Percentiles rank a stretch among this genome's conserved stretches.
Conservation (phyloP, 768 basidiomycete species). For the Coprinopsis cinerea region DNA sequence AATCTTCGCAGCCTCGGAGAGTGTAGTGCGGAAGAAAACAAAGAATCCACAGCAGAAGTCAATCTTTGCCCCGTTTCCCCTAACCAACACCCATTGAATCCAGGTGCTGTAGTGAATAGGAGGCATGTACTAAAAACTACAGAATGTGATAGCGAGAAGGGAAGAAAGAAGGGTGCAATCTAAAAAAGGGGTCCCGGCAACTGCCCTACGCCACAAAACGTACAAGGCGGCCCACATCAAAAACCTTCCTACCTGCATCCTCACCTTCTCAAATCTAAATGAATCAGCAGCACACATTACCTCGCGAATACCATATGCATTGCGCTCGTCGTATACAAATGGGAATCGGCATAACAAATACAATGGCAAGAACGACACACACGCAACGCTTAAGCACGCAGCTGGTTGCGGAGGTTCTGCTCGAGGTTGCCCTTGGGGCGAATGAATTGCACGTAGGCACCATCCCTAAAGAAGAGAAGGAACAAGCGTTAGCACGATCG, state of each 20-base stretch:
- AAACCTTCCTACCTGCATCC: conserved; percentile 1
- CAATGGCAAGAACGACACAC: conserved; percentile 14
- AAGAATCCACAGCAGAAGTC: conserved; percentile 19
- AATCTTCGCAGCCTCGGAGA: not conserved
- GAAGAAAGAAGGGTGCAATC: conserved; percentile 35
- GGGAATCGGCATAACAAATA: no score
- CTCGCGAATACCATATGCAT: conserved; percentile 2
- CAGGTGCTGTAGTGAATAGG: conserved; percentile 9
- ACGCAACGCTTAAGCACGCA: conserved; percentile 51
- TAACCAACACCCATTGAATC: conserved; percentile 49
- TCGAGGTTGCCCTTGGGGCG: conserved; percentile 82
- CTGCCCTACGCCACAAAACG: conserved; percentile 10
- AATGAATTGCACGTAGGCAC: conserved; percentile 93
- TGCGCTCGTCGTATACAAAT: not conserved
- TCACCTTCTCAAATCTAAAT: not conserved
- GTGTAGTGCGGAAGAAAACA: not conserved
- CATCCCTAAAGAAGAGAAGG: conserved; percentile 51
- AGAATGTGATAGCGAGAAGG: not conserved
- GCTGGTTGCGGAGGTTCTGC: conserved; percentile 78
- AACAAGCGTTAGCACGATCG: not conserved
- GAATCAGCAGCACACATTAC: not conserved
- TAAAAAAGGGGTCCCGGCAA: conserved; percentile 9
- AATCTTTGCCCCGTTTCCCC: conserved; percentile 82
- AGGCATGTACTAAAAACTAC: conserved; percentile 2
- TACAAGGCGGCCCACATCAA: conserved; percentile 7